These are phyloP conservation scores for Yamadazyma trypodendri DNA, from an alignment of 1,139 yeast species.

Conservation along the genomic window DNA sequence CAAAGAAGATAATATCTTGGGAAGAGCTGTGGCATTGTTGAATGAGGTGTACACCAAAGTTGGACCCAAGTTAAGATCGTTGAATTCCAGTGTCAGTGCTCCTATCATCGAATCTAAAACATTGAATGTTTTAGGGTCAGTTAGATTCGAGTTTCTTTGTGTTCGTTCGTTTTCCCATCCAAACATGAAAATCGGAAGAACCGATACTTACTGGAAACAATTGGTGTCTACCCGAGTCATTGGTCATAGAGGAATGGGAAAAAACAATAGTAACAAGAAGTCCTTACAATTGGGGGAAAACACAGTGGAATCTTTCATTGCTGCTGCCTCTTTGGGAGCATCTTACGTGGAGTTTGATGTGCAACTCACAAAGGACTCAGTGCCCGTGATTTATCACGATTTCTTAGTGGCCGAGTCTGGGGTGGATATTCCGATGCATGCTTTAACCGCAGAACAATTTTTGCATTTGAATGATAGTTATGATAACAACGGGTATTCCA, in stretches of 20 bases:
- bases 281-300: slow-evolving; percentile 94
- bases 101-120: slow-evolving; percentile 76
- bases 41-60: slow-evolving; percentile 64
- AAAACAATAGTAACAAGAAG: slow-evolving; percentile 59
- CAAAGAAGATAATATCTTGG: slow-evolving; percentile 53
- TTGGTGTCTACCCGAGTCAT: slow-evolving; percentile 86
- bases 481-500: slow-evolving; percentile 9
- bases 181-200: slow-evolving; percentile 62
- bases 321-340: slow-evolving; percentile 94
- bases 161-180: slow-evolving; percentile 76
- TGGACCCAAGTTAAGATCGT: slow-evolving; percentile 67
- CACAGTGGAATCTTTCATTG: slow-evolving; percentile 91
- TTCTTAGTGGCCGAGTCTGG: slow-evolving; percentile 95
- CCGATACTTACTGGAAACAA: slow-evolving; percentile 91
- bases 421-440: slow-evolving; percentile 94
- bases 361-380: slow-evolving; percentile 87
- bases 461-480: slow-evolving; percentile 52
- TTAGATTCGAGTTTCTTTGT: slow-evolving; percentile 72
- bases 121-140: slow-evolving; percentile 72
- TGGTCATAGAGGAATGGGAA: slow-evolving; percentile 96
- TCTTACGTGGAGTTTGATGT: slow-evolving; percentile 95
- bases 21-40: slow-evolving; percentile 82
- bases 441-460: slow-evolving; percentile 86
- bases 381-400: slow-evolving; percentile 95
- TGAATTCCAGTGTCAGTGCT: slow-evolving; percentile 65